Percentiles rank a stretch among this genome's conserved stretches.
These are phyloP conservation scores for Nitzschia sp. DNA, from an alignment of 108 stramenopile species.

Conservation along the genomic window DNA sequence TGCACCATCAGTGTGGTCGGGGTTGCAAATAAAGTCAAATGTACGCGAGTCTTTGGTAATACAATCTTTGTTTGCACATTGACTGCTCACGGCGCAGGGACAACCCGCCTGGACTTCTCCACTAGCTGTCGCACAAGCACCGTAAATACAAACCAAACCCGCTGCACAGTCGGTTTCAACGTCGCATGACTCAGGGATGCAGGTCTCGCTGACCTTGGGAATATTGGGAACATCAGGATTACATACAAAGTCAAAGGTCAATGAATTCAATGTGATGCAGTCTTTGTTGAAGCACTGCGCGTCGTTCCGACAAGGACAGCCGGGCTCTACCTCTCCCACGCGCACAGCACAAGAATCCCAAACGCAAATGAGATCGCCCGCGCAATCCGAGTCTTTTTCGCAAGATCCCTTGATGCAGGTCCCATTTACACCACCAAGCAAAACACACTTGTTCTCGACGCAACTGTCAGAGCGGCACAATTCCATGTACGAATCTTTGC, in stretches of 20 bases:
- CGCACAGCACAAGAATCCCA: constrained; percentile 7
- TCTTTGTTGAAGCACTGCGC: constrained; percentile 3
- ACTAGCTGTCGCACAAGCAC: neutral
- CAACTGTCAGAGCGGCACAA: constrained; percentile 1
- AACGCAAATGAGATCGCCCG: constrained; percentile 13
- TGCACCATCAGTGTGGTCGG: no score
- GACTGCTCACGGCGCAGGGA: neutral
- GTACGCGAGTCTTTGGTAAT: neutral
- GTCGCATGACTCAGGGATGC: neutral
- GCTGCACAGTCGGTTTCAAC: neutral
- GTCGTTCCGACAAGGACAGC: neutral
- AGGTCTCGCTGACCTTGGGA: constrained; percentile 3
- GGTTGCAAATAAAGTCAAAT: neutral
- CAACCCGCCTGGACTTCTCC: constrained; percentile 5
- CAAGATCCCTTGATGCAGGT: constrained; percentile 14
- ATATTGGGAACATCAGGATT: neutral
- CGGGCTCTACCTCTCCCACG: neutral
- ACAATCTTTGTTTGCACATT: constrained; percentile 2
- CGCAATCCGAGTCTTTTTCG: constrained; percentile 17
- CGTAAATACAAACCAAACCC: constrained; percentile 6
- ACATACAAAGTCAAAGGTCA: neutral
- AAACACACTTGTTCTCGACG: neutral
- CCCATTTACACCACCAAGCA: neutral
- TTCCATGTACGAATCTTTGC: constrained; percentile 9
- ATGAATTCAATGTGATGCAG: neutral